Evolutionary conservation across 2,329 filamentous ascomycete species (phyloP).

Genomic region (Hypomyces rosellus): DNA sequence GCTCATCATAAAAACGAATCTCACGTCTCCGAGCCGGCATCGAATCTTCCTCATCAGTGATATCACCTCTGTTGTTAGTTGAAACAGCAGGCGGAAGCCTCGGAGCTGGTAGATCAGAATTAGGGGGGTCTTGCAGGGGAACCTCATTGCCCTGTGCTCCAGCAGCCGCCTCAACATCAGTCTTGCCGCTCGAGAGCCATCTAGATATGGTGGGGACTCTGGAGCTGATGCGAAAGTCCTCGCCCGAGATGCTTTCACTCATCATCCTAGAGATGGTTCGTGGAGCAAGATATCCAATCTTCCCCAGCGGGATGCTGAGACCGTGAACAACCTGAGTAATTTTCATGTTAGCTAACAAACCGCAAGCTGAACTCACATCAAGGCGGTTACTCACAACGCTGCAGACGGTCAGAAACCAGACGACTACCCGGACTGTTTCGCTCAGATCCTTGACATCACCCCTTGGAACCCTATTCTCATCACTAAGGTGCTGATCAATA

Average conservation of each 20-base stretch:
- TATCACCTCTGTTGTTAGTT: not conserved
- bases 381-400: constrained; percentile 60
- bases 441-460: constrained; percentile 59
- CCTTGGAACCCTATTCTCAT: constrained; percentile 53
- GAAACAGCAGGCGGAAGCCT: not conserved
- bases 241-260: constrained; percentile 17
- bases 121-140: too few relatives aligned
- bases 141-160: not conserved
- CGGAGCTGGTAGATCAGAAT: too few relatives aligned
- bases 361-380: not conserved
- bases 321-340: constrained; percentile 62
- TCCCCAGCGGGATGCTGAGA: constrained; percentile 71
- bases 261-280: constrained; percentile 44
- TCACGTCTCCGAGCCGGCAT: constrained; percentile 8
- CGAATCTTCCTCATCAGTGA: not conserved
- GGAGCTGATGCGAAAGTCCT: constrained; percentile 1
- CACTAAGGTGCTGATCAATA: constrained; percentile 43
- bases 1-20: constrained; percentile 6
- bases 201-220: constrained; percentile 2
- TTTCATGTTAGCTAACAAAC: constrained; percentile 21
- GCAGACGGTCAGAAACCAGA: constrained; percentile 82
- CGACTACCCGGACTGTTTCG: constrained; percentile 63
- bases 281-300: constrained; percentile 57
- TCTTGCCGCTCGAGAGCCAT: constrained; percentile 60
- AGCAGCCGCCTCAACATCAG: not conserved